Evolutionary conservation across 495 filamentous ascomycete species (phyloP), one percentile per base, ranked within the genome.

Genomic region (Hyaloscypha variabilis): DNA sequence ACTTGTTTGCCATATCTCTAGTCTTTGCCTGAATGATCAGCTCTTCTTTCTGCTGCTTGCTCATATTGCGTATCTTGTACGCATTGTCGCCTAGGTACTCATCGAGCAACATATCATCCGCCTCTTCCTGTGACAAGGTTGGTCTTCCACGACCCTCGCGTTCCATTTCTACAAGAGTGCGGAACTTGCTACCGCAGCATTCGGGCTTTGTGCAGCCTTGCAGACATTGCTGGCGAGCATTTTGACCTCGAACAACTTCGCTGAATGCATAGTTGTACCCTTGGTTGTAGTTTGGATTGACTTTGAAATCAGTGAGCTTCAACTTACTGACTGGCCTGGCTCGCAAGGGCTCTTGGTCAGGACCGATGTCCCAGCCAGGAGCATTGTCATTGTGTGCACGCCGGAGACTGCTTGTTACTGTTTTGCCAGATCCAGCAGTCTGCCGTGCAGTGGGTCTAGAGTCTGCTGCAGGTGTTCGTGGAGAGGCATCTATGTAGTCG

Each of bases 181-280:
- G 82, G 70, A 94, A 93, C 21, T 82, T 79, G 36, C 80, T 82
- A 51, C 93, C 93, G 72, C 93, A 96, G 77, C 93, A 97, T 26
- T 84, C 80, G 1, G 87, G 80, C 39, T 88, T 84, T 6, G 86
- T 90, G 73, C 95, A 99, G 4, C 92, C 91, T n/a, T 83, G 79
- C 8, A 96, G 78, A 68, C 88, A 90, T 46, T 46, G 5, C 63
- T 87, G 87, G n/a, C 92, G 89, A 25, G 88, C 86, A 21, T 89
- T 83, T 69, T 81, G 88, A 36, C 81, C 86, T 57, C 95, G 89
- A 53, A 97, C 85, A 19, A 91, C 87, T 64, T 92, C 88, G 17
- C 80, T 77, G 73, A 87, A 97, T 10, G 93, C 91, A 69, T 86
- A 92, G 51, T 87, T 82, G 58, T 87, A 77, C 28, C 92, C 92